Evolutionary conservation across 2,329 filamentous ascomycete species (phyloP).

Genomic region (Tothia fuscella): DNA sequence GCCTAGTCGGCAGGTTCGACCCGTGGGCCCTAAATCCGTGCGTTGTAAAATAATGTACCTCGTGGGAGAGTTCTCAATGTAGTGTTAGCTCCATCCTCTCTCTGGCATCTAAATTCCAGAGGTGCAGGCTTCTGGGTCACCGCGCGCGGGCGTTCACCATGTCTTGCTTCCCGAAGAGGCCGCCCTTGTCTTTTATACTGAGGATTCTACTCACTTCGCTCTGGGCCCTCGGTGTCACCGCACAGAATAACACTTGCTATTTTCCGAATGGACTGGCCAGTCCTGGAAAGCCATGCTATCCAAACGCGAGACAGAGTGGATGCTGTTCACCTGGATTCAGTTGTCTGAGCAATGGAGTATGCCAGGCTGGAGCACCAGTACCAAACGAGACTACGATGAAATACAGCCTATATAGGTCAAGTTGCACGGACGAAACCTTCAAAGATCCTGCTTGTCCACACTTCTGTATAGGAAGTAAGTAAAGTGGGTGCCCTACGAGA

Average conservation of each 20-base stretch:
- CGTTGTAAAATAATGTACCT: too few species aligned
- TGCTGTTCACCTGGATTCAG: constrained; percentile 5
- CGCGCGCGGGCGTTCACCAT: constrained; percentile 2
- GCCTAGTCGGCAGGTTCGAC: too few species aligned
- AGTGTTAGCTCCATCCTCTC: too few species aligned
- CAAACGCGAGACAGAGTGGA: background rate
- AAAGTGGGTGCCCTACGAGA: background rate
- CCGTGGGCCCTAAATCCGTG: too few species aligned
- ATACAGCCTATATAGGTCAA: background rate
- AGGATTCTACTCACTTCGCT: background rate
- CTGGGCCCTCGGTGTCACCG: background rate
- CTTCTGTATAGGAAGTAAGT: constrained; percentile 8
- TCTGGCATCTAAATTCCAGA: too few species aligned
- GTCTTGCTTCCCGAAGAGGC: background rate
- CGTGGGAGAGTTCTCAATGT: too few species aligned
- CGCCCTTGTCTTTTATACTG: background rate
- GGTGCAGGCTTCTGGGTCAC: constrained; percentile 1
- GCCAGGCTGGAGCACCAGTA: background rate
- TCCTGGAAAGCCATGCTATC: constrained; percentile 3
- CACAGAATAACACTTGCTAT: constrained; percentile 4
- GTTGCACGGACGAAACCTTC: constrained; percentile 7
- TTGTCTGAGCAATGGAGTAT: constrained; percentile 8
- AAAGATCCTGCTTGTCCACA: constrained; percentile 7
- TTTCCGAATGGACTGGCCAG: constrained; percentile 2
- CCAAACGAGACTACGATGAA: constrained; percentile 6